Evolutionary conservation across 352 stramenopile genomes (phyloP).

Genomic region (Globisporangium cederbergense): DNA sequence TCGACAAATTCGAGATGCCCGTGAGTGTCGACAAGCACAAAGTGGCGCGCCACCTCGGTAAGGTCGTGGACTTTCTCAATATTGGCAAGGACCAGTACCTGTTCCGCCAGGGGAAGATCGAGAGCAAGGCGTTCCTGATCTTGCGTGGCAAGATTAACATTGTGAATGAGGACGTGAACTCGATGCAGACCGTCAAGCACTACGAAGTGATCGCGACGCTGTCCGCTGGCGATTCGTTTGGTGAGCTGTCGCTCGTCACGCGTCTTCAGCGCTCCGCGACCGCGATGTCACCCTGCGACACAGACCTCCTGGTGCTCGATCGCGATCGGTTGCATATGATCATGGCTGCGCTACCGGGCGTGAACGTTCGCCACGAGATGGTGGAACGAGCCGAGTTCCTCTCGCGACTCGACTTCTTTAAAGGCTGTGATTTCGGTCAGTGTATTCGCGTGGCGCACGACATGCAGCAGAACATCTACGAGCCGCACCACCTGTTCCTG

Average conservation of each 20-base stretch:
- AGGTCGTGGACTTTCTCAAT: conserved; percentile 50
- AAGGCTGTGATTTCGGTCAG: conserved; percentile 53
- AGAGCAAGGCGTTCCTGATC: conserved; percentile 78
- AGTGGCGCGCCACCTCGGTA: conserved; percentile 46
- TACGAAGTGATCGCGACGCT: conserved; percentile 69
- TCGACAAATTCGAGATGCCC: conserved; percentile 69
- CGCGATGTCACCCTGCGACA: conserved; percentile 55
- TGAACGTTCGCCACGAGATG: conserved; percentile 70
- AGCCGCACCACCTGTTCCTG: conserved; percentile 61
- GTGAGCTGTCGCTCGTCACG: conserved; percentile 69
- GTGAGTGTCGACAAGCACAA: conserved; percentile 39
- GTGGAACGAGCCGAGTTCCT: conserved; percentile 70
- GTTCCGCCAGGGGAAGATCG: conserved; percentile 69
- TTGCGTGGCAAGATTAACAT: conserved; percentile 73
- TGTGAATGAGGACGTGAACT: conserved; percentile 66
- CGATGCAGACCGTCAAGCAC: conserved; percentile 30
- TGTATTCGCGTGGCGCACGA: conserved; percentile 78
- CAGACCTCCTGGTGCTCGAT: conserved; percentile 74
- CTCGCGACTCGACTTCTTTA: conserved; percentile 50
- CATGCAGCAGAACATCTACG: conserved; percentile 49
- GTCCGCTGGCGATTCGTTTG: conserved; percentile 62
- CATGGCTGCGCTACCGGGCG: conserved; percentile 37
- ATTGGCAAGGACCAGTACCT: conserved; percentile 50
- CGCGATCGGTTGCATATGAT: conserved; percentile 45
- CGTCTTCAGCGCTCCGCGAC: conserved; percentile 65